Conservation (phyloP, 2,329 filamentous ascomycete species). For the Pestalotiopsis fici region DNA sequence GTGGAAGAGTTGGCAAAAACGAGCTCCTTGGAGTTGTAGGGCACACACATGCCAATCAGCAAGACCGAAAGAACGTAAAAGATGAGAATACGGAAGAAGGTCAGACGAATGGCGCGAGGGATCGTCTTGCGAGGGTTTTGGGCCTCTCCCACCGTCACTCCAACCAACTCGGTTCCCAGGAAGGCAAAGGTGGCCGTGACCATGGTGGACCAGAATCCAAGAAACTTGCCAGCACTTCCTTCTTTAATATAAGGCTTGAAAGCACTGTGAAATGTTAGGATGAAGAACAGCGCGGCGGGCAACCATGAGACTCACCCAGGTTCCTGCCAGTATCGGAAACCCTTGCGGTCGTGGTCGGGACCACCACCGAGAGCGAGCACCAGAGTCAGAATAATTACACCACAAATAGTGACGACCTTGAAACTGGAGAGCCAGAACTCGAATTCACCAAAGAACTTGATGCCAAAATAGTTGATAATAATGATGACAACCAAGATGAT, state of each 20-base stretch:
- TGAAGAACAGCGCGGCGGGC: background rate
- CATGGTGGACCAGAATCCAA: conserved; percentile 70
- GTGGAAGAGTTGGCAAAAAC: conserved; percentile 53
- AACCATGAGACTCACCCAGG: conserved; percentile 46
- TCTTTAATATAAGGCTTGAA: conserved; percentile 49
- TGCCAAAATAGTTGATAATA: conserved; percentile 69
- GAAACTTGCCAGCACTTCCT: conserved; percentile 53
- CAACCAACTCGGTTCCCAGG: conserved; percentile 74
- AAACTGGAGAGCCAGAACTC: conserved; percentile 65
- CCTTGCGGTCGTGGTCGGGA: conserved; percentile 60
- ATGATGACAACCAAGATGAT: conserved; percentile 66
- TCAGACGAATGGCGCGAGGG: conserved; percentile 76
- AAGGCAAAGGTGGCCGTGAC: conserved; percentile 80
- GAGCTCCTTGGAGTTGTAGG: conserved; percentile 65
- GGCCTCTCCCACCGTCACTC: conserved; percentile 77
- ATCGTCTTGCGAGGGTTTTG: conserved; percentile 78
- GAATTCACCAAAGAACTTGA: conserved; percentile 68
- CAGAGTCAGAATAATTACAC: conserved; percentile 65
- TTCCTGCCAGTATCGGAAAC: conserved; percentile 67
- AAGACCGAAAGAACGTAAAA: conserved; percentile 78
- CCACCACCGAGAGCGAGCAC: conserved; percentile 67
- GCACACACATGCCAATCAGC: conserved; percentile 75
- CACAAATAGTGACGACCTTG: conserved; percentile 69
- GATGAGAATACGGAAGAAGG: conserved; percentile 79
- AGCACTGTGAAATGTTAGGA: conserved; percentile 32